These are phyloP conservation scores for Arxiozyma bovina DNA, from an alignment of 1,139 yeast genomes.

Conservation along the genomic window DNA sequence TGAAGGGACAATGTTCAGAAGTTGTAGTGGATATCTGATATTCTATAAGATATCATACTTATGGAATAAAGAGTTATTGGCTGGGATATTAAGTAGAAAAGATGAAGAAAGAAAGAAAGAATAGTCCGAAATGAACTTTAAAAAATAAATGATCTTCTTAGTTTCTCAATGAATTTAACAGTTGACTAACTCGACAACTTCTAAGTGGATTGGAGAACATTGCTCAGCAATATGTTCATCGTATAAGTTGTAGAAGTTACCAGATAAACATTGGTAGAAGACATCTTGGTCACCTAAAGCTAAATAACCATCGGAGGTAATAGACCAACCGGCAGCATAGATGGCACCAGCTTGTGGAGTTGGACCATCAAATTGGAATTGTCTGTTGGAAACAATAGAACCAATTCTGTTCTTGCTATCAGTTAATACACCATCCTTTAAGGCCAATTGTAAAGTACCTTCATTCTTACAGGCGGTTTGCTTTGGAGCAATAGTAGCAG, in stretches of 20 bases:
- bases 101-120: not conserved
- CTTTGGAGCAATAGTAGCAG: slow-evolving; percentile 12
- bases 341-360: slow-evolving; percentile 87
- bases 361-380: slow-evolving; percentile 86
- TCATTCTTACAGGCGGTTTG: slow-evolving; percentile 38
- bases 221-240: slow-evolving; percentile 15
- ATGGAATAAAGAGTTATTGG: too few relatives aligned
- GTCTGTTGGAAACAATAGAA: slow-evolving; percentile 77
- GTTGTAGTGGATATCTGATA: too few relatives aligned
- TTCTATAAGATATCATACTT: too few relatives aligned
- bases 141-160: too few relatives aligned
- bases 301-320: slow-evolving; percentile 33
- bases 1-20: not conserved
- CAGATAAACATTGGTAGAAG: slow-evolving; percentile 20
- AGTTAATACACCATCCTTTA: slow-evolving; percentile 47
- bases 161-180: slow-evolving; percentile 35
- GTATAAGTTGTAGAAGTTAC: slow-evolving; percentile 19
- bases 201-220: slow-evolving; percentile 14
- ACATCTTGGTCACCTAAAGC: slow-evolving; percentile 17
- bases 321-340: slow-evolving; percentile 79
- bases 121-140: not conserved
- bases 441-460: slow-evolving; percentile 48
- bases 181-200: slow-evolving; percentile 12
- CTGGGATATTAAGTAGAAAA: too few relatives aligned
- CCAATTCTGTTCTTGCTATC: slow-evolving; percentile 69